Conservation (phyloP, 2,329 filamentous ascomycete genomes). For the Bertia moriformis region DNA sequence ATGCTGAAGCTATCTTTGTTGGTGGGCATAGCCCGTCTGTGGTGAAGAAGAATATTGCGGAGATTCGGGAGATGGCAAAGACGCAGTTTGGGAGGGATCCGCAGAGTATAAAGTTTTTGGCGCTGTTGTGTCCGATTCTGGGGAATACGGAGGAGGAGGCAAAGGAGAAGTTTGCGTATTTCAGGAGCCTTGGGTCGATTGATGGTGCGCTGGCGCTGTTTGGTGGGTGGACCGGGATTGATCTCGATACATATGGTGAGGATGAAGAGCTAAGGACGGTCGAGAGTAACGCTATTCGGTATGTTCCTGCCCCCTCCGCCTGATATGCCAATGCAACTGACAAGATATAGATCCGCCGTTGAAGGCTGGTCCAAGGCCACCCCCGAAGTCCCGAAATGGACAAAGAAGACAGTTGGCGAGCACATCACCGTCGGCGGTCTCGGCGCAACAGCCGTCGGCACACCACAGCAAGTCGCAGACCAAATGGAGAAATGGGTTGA, state of each 20-base stretch:
- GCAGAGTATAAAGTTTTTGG: conserved; percentile 50
- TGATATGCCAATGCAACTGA: background rate
- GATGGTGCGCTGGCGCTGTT: conserved; percentile 58
- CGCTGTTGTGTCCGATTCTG: conserved; percentile 50
- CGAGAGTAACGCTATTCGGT: conserved; percentile 24
- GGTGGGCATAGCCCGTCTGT: conserved; percentile 48
- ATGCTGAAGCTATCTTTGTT: conserved; percentile 60
- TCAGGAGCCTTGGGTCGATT: conserved; percentile 39
- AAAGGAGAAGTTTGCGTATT: conserved; percentile 44
- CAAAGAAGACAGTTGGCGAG: conserved; percentile 54
- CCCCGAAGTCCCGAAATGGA: conserved; percentile 53
- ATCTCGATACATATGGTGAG: conserved; percentile 22
- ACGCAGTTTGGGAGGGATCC: conserved; percentile 39
- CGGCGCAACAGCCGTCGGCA: conserved; percentile 50
- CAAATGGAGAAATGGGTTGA: conserved; percentile 51
- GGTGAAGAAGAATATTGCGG: conserved; percentile 43
- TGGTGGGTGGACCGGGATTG: conserved; percentile 57
- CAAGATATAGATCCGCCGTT: conserved; percentile 27
- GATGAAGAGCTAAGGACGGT: conserved; percentile 22
- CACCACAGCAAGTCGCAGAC: conserved; percentile 49
- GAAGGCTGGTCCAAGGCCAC: conserved; percentile 34
- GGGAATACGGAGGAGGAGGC: conserved; percentile 54
- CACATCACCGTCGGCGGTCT: conserved; percentile 56
- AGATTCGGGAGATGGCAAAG: conserved; percentile 41
- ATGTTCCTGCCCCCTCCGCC: conserved; percentile 7